phyloP scores from a whole-genome alignment of 2,329 filamentous ascomycete species.

The Colletotrichum lini region DNA sequence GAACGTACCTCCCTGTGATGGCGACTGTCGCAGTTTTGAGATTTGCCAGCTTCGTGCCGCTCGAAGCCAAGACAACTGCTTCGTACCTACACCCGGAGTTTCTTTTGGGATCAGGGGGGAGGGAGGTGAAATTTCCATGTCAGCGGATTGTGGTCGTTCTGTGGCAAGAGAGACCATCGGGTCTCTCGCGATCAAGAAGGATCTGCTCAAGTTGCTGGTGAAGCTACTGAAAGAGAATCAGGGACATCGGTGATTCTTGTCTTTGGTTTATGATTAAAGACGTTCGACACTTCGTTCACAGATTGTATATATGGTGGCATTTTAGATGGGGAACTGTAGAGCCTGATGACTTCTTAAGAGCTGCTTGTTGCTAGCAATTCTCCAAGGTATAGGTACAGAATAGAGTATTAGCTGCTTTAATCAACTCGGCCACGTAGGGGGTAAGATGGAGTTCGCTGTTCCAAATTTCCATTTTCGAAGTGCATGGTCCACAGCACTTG shows the following conservation, averaged over 20 bases:
- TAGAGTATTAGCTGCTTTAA: no score
- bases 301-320: no score
- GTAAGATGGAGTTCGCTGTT: no score
- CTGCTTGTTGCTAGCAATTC: no score
- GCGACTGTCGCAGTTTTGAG: conserved; percentile 59
- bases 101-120: conserved; percentile 52
- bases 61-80: conserved; percentile 67
- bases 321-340: no score
- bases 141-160: conserved; percentile 51
- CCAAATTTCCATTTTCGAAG: no score
- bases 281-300: no score
- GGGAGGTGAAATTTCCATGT: conserved; percentile 34
- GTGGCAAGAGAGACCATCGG: conserved; percentile 47
- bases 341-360: no score
- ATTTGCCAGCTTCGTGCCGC: conserved; percentile 68
- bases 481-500: no score
- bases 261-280: no score
- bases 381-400: no score
- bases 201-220: conserved; percentile 45
- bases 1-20: conserved; percentile 50
- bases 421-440: no score
- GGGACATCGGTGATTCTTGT: not conserved
- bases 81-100: conserved; percentile 52
- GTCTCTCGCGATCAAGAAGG: conserved; percentile 47
- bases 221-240: not conserved